phyloP scores from a whole-genome alignment of 352 stramenopile genomes.

The Phytopythium mirpurense region DNA sequence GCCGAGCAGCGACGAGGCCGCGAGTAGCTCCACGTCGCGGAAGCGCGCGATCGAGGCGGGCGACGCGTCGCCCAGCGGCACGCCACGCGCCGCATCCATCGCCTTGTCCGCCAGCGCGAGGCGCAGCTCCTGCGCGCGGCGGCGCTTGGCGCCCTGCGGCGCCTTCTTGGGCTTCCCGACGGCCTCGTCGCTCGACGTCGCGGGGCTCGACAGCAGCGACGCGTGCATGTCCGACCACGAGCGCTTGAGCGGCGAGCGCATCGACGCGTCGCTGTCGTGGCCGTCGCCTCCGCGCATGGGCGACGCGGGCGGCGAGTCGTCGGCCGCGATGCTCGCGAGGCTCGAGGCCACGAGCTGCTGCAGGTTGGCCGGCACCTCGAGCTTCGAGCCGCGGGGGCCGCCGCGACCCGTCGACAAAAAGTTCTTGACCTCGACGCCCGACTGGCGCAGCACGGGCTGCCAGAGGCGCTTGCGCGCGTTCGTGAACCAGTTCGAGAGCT shows the following conservation, averaged over 20 bases:
- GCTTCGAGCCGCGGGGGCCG: slow-evolving; percentile 69
- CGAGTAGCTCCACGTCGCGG: slow-evolving; percentile 72
- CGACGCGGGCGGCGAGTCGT: slow-evolving; percentile 11
- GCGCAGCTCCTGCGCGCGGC: slow-evolving; percentile 23
- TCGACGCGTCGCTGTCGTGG: neutral
- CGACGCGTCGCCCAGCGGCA: slow-evolving; percentile 3
- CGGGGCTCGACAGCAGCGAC: slow-evolving; percentile 15
- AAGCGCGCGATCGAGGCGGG: slow-evolving; percentile 27
- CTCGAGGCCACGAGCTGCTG: slow-evolving; percentile 52
- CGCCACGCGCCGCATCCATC: neutral
- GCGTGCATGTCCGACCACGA: slow-evolving; percentile 41
- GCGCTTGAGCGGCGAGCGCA: slow-evolving; percentile 47
- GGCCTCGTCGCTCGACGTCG: slow-evolving; percentile 5
- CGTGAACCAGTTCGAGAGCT: slow-evolving; percentile 89
- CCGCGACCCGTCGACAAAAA: slow-evolving; percentile 81
- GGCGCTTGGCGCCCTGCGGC: slow-evolving; percentile 3
- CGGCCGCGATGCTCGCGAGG: slow-evolving; percentile 12
- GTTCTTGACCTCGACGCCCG: slow-evolving; percentile 87
- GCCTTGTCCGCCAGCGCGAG: slow-evolving; percentile 16
- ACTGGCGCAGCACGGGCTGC: slow-evolving; percentile 82
- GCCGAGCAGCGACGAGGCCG: slow-evolving; percentile 65
- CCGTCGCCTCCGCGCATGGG: slow-evolving; percentile 5
- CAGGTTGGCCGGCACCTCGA: slow-evolving; percentile 63
- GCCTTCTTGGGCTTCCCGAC: neutral
- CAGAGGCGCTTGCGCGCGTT: slow-evolving; percentile 86